Conservation (phyloP, 1,284 basidiomycete species). For the Ceratobasidium sp. region DNA sequence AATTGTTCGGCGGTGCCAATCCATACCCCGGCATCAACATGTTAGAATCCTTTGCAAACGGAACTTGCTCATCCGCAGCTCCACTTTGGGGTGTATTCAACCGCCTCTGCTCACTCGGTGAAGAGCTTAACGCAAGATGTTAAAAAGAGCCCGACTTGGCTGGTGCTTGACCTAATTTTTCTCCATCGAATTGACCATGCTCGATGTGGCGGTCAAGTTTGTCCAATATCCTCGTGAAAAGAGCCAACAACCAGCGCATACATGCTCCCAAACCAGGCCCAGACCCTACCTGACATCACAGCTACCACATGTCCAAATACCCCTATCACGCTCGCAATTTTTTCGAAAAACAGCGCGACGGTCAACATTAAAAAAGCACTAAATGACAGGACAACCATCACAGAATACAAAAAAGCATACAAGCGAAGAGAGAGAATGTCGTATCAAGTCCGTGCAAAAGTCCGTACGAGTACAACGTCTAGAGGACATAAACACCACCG, state of each 20-base stretch:
- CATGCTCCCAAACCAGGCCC: too few species aligned
- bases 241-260: too few species aligned
- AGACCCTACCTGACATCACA: too few species aligned
- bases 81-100: background rate
- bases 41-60: background rate
- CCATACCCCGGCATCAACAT: background rate
- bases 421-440: background rate
- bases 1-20: background rate
- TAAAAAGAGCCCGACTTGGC: too few species aligned
- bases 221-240: too few species aligned
- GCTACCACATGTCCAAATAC: too few species aligned
- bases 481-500: constrained; percentile 15
- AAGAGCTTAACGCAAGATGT: too few species aligned
- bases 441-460: background rate
- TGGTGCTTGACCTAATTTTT: too few species aligned
- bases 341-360: background rate
- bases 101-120: background rate
- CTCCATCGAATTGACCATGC: too few species aligned
- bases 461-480: background rate
- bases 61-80: background rate
- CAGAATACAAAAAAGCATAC: background rate
- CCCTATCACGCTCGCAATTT: background rate
- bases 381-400: constrained; percentile 22
- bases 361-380: background rate
- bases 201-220: too few species aligned